Percentiles rank a stretch among this genome's conserved stretches.
phyloP scores from a whole-genome alignment of 73 alveolate species.

The Uronychia binucleata region DNA sequence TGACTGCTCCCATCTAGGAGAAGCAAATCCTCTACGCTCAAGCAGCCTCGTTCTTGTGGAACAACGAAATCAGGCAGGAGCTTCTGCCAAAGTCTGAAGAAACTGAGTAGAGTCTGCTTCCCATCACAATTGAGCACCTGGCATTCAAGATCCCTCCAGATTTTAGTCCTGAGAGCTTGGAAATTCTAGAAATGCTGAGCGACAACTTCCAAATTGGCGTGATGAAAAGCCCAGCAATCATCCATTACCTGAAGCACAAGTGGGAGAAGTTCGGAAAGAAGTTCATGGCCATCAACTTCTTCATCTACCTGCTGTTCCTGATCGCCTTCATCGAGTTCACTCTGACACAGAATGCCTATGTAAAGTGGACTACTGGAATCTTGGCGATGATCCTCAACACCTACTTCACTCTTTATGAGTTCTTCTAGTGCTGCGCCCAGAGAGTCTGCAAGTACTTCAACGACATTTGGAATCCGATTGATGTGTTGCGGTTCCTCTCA shows the following conservation, averaged over 20 bases:
- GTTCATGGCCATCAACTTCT: constrained; percentile 14
- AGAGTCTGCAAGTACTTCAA: constrained; percentile 2
- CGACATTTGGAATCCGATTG: constrained; percentile 41
- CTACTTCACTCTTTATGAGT: constrained; percentile 13
- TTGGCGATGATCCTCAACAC: constrained; percentile 8
- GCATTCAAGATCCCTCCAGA: neutral
- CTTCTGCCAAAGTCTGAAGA: neutral
- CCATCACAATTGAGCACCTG: neutral
- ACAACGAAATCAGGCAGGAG: neutral
- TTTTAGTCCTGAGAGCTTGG: neutral
- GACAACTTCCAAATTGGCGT: neutral
- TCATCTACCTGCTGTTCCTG: constrained; percentile 10
- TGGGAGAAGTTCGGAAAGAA: constrained; percentile 14
- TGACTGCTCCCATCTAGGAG: neutral
- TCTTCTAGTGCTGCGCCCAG: constrained; percentile 8
- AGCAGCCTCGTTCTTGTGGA: neutral
- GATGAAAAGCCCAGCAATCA: neutral
- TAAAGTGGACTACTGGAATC: neutral
- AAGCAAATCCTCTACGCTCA: neutral
- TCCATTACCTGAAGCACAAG: neutral
- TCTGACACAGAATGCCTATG: neutral
- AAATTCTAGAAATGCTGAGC: neutral
- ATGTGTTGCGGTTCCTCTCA: constrained; percentile 5
- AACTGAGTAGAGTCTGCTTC: neutral
- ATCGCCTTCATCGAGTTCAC: constrained; percentile 8